phyloP scores from a whole-genome alignment of 2,329 filamentous ascomycete species.

The Aureobasidium mangrovei region DNA sequence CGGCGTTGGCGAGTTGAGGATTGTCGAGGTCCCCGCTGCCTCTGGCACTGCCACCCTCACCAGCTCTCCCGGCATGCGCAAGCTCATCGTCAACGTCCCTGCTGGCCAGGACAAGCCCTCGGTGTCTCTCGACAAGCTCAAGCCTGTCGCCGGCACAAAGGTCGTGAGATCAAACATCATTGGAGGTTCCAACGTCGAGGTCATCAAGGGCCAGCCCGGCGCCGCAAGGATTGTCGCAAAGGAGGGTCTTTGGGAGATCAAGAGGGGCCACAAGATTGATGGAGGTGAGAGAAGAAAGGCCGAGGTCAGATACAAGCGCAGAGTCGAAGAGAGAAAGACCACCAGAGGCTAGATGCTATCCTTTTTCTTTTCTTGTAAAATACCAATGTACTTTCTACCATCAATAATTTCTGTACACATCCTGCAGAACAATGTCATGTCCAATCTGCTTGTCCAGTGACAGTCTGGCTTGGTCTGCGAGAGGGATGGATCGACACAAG shows the following conservation, averaged over 20 bases:
- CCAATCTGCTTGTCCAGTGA: too few species aligned
- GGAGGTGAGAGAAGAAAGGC: slow-evolving; percentile 86
- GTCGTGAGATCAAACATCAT: slow-evolving; percentile 62
- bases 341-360: slow-evolving; percentile 32
- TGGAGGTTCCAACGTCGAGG: slow-evolving; percentile 63
- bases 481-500: slow-evolving; percentile 1
- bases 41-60: slow-evolving; percentile 40
- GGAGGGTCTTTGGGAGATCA: slow-evolving; percentile 91
- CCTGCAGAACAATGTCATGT: too few species aligned
- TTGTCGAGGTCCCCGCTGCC: slow-evolving; percentile 45
- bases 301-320: slow-evolving; percentile 79
- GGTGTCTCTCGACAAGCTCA: slow-evolving; percentile 37
- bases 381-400: slow-evolving; percentile 6
- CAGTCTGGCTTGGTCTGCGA: neutral
- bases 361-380: neutral
- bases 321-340: slow-evolving; percentile 69
- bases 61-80: slow-evolving; percentile 46
- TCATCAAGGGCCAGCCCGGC: slow-evolving; percentile 52
- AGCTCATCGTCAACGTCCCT: slow-evolving; percentile 52
- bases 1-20: slow-evolving; percentile 49
- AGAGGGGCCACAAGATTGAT: slow-evolving; percentile 82
- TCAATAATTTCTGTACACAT: too few species aligned
- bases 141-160: slow-evolving; percentile 55
- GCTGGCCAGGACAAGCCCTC: slow-evolving; percentile 41
- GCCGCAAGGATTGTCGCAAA: slow-evolving; percentile 60